phyloP scores from a whole-genome alignment of 768 basidiomycete genomes.

The Phaffia australis region DNA sequence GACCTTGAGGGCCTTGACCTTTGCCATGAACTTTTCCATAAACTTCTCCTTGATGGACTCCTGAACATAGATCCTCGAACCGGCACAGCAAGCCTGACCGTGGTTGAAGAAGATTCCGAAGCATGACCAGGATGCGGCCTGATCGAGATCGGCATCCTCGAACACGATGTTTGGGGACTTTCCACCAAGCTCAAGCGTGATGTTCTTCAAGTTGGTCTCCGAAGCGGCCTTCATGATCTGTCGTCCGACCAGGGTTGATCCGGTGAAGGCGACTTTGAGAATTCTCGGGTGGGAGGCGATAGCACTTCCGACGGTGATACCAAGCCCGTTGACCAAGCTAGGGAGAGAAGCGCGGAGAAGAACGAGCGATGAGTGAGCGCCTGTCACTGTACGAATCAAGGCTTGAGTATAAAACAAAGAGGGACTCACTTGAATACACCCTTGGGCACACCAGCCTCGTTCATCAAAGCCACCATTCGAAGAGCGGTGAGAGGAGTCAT shows the following conservation, averaged over 20 bases:
- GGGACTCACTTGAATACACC: slow-evolving; percentile 29
- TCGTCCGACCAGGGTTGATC: slow-evolving; percentile 26
- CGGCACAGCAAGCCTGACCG: slow-evolving; percentile 29
- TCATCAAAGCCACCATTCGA: slow-evolving; percentile 15
- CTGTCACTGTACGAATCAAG: not conserved
- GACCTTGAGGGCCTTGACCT: slow-evolving; percentile 47
- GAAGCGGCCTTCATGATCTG: slow-evolving; percentile 29
- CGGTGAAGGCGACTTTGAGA: slow-evolving; percentile 33
- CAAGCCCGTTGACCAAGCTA: slow-evolving; percentile 27
- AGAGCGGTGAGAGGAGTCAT: slow-evolving; percentile 28
- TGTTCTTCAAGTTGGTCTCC: slow-evolving; percentile 30
- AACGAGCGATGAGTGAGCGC: slow-evolving; percentile 14
- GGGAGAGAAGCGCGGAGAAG: slow-evolving; percentile 25
- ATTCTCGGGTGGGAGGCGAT: slow-evolving; percentile 30
- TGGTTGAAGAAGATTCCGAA: slow-evolving; percentile 23
- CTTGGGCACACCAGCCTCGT: slow-evolving; percentile 27
- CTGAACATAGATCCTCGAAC: slow-evolving; percentile 25
- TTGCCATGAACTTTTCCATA: slow-evolving; percentile 28
- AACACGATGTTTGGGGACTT: slow-evolving; percentile 22
- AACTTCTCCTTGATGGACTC: slow-evolving; percentile 25
- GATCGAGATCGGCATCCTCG: slow-evolving; percentile 25
- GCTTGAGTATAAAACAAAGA: slow-evolving; percentile 19
- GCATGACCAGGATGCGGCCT: slow-evolving; percentile 20
- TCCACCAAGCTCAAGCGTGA: slow-evolving; percentile 31
- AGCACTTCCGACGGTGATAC: slow-evolving; percentile 26